A percentile compares a stretch with the other conserved stretches of the same genome.
Evolutionary conservation across 805 yeast species (phyloP).

Genomic region (Starmera caribaea): DNA sequence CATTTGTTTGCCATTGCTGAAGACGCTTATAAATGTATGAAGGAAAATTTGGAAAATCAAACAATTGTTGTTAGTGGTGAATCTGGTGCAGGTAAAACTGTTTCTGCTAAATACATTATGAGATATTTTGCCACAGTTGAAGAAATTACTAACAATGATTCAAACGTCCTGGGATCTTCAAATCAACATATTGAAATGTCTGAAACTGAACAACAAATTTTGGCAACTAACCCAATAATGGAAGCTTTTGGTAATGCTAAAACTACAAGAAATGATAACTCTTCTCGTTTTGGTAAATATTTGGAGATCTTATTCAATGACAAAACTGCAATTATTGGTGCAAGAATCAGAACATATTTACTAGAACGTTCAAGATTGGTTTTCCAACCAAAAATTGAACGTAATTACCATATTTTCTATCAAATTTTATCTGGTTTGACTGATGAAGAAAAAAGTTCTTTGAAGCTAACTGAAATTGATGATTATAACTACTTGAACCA

Average conservation of each 20-base stretch:
- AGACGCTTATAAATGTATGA: slow-evolving; percentile 94
- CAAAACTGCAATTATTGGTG: slow-evolving; percentile 78
- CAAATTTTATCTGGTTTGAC: slow-evolving; percentile 73
- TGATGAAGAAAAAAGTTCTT: slow-evolving; percentile 37
- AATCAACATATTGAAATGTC: slow-evolving; percentile 57
- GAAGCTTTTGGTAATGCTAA: slow-evolving; percentile 99
- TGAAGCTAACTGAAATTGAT: slow-evolving; percentile 53
- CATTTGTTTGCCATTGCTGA: slow-evolving; percentile 97
- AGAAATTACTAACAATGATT: slow-evolving; percentile 25
- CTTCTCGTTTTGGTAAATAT: slow-evolving; percentile 96
- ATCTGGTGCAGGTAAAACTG: slow-evolving; percentile 98
- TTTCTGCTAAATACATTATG: slow-evolving; percentile 94
- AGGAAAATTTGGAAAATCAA: slow-evolving; percentile 74
- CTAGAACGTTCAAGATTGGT: slow-evolving; percentile 91
- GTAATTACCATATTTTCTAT: slow-evolving; percentile 93
- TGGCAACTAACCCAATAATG: slow-evolving; percentile 95
- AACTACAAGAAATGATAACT: slow-evolving; percentile 93
- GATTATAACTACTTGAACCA: slow-evolving; percentile 81
- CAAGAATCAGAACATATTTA: slow-evolving; percentile 84
- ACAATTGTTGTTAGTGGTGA: slow-evolving; percentile 97
- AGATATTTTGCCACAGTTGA: slow-evolving; percentile 95
- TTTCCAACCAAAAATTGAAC: slow-evolving; percentile 82
- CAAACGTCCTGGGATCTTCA: slow-evolving; percentile 25
- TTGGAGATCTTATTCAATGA: slow-evolving; percentile 81
- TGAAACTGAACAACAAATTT: slow-evolving; percentile 83